These are phyloP conservation scores for Fusarium mangiferae DNA, from an alignment of 2,329 filamentous ascomycete species.

Conservation along the genomic window DNA sequence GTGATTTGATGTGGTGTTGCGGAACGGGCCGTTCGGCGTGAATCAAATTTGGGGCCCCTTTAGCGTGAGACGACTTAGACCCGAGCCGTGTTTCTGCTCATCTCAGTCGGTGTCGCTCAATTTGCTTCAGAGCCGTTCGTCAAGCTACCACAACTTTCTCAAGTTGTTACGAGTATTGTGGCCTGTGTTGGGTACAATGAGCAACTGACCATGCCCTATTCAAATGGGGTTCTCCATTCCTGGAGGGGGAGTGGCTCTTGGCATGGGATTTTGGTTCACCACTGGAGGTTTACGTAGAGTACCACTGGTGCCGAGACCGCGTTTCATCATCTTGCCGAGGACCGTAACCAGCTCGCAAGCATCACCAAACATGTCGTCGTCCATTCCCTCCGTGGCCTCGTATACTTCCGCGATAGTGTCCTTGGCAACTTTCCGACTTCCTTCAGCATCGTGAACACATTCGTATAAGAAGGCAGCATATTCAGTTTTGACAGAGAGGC, in stretches of 20 bases:
- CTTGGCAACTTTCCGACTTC: conserved; percentile 80
- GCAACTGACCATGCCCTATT: conserved; percentile 12
- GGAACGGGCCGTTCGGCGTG: conserved; percentile 40
- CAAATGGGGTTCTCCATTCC: conserved; percentile 60
- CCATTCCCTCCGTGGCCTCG: conserved; percentile 89
- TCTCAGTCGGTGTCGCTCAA: conserved; percentile 1
- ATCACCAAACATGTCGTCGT: conserved; percentile 94
- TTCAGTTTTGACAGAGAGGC: conserved; percentile 90
- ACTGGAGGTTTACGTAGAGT: conserved; percentile 48
- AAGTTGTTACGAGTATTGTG: not conserved
- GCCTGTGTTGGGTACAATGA: not conserved
- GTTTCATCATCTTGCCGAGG: conserved; percentile 88
- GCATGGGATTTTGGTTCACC: conserved; percentile 19
- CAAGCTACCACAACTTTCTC: not conserved
- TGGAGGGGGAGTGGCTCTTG: conserved; percentile 42
- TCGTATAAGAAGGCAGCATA: conserved; percentile 95
- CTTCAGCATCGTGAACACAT: conserved; percentile 84
- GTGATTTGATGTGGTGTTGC: conserved; percentile 6
- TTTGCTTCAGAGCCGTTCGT: not conserved
- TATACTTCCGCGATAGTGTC: conserved; percentile 91
- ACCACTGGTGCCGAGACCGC: conserved; percentile 63
- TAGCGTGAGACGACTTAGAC: conserved; percentile 8
- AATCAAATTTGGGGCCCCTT: conserved; percentile 17
- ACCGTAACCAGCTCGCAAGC: conserved; percentile 88
- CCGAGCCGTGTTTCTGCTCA: not conserved